Conservation (phyloP, 192 early-diverging fungal species). For the Dissophora ornata region DNA sequence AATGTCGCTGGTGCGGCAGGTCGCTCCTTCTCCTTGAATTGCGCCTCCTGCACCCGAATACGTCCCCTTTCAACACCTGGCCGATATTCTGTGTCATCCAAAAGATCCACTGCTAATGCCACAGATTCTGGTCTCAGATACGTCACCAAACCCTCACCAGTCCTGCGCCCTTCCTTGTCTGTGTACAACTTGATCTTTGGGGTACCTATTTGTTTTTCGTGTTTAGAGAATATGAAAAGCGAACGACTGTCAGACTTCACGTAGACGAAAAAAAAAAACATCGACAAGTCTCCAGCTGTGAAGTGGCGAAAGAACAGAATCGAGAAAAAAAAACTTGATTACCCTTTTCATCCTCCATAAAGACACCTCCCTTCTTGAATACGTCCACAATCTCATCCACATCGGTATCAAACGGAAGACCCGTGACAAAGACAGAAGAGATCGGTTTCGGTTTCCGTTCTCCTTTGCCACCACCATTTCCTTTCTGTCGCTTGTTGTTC, state of each 20-base stretch:
- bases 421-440: conserved; percentile 88
- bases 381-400: conserved; percentile 79
- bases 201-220: conserved; percentile 73
- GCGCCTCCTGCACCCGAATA: conserved; percentile 83
- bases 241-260: too few species aligned
- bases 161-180: conserved; percentile 71
- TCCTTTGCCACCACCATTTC: conserved; percentile 59
- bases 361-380: conserved; percentile 84
- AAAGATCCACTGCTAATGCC: conserved; percentile 79
- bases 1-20: conserved; percentile 49
- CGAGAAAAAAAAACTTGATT: not conserved
- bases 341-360: conserved; percentile 76
- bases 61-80: conserved; percentile 65
- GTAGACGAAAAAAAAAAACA: too few species aligned
- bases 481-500: conserved; percentile 56
- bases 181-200: conserved; percentile 94
- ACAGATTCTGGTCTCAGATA: conserved; percentile 95
- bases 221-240: conserved; percentile 1
- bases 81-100: conserved; percentile 90
- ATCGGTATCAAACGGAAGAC: conserved; percentile 83
- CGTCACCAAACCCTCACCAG: conserved; percentile 93
- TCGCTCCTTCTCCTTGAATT: conserved; percentile 81
- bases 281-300: too few species aligned
- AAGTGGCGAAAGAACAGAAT: too few species aligned
- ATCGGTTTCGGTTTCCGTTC: conserved; percentile 66